Evolutionary conservation across 495 filamentous ascomycete species (phyloP), one percentile per base, ranked within the genome.

Genomic region (Hyaloscypha finlandica): DNA sequence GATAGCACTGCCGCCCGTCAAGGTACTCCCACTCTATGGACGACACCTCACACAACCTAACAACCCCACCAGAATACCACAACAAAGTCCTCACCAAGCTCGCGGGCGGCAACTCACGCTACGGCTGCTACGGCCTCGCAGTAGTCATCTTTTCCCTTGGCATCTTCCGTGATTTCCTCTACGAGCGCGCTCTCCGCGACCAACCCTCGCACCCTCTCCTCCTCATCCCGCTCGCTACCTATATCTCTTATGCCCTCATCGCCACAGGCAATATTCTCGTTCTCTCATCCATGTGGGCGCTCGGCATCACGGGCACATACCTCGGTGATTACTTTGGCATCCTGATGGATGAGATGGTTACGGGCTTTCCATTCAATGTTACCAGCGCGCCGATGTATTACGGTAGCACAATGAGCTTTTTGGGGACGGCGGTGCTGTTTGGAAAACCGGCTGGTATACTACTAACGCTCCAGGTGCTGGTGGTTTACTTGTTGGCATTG

Each of bases 271-370:
- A 97, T 73, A 77, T 91, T 62, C 86, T 99, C 20, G 95, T 99
- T 31, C 75, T 98, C 20, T 88, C 88, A 33, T 92, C 88, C 67
- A 98, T 96, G 81, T 97, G 88, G 86, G 90, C 88, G 32, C 85
- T 99, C n/a, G 95, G 95, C 54, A 83, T 99, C 67, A 98, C 95
- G 11, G 96, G 95, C 64, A 99, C 95, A 69, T 99, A 97, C 77
- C 82, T 99, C 31, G 95, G 95, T 64, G 95, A 99, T 81, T 99
- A 99, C 81, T 99, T 97, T 73, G 95, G 95, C 45, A 98, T 99
- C 74, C 82, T 99, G 69, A 96, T 98, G 95, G 93, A 97, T 74
- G 83, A 87, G 73, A 92, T 91, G 57, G 93, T 99, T 54, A 96
- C 92, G 6, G 88, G 90, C 12, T 99, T 99, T 76, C 95, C 95